Evolutionary conservation across 139 green algal species (phyloP).

Genomic region (Spirogloea muscicola): DNA sequence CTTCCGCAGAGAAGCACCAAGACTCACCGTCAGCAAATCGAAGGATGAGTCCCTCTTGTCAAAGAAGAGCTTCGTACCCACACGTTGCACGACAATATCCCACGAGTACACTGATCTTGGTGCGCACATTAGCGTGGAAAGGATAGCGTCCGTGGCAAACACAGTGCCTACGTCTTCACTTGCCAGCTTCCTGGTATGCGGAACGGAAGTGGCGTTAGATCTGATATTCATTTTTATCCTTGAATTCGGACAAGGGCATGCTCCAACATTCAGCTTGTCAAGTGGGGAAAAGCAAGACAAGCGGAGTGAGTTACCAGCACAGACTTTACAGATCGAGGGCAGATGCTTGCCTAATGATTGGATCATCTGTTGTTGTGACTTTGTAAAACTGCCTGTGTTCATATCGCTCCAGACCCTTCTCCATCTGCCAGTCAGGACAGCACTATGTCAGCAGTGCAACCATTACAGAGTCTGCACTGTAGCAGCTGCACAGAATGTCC

Average conservation of each 20-base stretch:
- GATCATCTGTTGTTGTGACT: conserved; percentile 82
- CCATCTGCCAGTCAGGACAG: too few relatives aligned
- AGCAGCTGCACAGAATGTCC: too few relatives aligned
- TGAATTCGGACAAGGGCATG: too few relatives aligned
- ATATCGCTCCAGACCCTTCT: conserved; percentile 68
- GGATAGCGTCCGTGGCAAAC: conserved; percentile 87
- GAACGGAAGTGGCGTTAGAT: too few relatives aligned
- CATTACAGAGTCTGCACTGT: too few relatives aligned
- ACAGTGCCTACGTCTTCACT: conserved; percentile 64
- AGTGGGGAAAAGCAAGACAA: too few relatives aligned
- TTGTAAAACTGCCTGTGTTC: conserved; percentile 63
- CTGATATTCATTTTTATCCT: too few relatives aligned
- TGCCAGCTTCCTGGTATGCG: conserved; percentile 60
- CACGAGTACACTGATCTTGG: conserved; percentile 85
- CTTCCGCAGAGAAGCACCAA: too few relatives aligned
- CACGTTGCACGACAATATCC: conserved; percentile 74
- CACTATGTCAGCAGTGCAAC: too few relatives aligned
- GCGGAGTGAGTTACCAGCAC: too few relatives aligned
- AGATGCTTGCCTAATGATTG: conserved; percentile 63
- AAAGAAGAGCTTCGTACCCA: conserved; percentile 72
- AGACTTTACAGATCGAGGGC: too few relatives aligned
- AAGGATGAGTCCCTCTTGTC: conserved; percentile 81
- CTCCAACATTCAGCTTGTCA: too few relatives aligned
- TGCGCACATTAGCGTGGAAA: conserved; percentile 92
- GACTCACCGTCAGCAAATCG: conserved; percentile 83